Base-by-base conservation (phyloP, 2,329 filamentous ascomycete genomes). In the Gnomoniopsis sp. region DNA sequence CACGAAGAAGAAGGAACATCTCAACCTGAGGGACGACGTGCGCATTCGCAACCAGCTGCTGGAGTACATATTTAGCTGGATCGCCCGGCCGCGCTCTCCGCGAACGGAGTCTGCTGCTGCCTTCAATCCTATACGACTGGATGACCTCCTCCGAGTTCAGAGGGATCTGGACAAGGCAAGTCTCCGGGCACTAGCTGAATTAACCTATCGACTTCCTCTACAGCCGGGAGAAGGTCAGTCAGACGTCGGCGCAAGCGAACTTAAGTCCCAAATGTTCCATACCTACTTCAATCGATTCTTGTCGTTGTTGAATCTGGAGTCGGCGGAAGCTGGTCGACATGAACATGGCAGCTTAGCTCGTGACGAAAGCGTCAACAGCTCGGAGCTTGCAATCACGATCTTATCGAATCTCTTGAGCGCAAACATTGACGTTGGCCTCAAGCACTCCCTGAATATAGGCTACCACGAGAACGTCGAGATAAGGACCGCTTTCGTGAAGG, bases 381-480 rank as follows among this genome's bases (percentile, higher is more conserved):
- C 85, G 4, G 86, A 88, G 61, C 75, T 89, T 34, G 82, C 86
- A 4, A 89, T 89, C 62, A 84, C 80, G 12, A 88, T 88, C 15
- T 72, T 89, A 14, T 89, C 86, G 1, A 89, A 89, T 63, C 77
- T 89, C 1, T 73, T 89, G 8, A 88, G 86, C 65, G 86, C 87
- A 3, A 89, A 89, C 63, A 88, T 89, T 34, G 87, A 89, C 64
- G 86, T 89, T 41, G 87, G 87, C 2, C 72, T 89, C 50, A 89
- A 89, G 67, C 85, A 88, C 67, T 88, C 86, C 2, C 72, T 89
- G 15, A 86, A 83, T 61, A 88, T 89, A 60, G 87, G 87, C 14
- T 89, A 89, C 66, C 85, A 89, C 65, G 85, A 88, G 65, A 88
- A 88, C 65, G 75, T 87, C 34, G 85, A 88, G 64, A 88, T 89